A percentile compares a stretch with the other conserved stretches of the same genome.
Evolutionary conservation across 1,284 basidiomycete species (phyloP).

Genomic region (Ceratobasidium sp.): DNA sequence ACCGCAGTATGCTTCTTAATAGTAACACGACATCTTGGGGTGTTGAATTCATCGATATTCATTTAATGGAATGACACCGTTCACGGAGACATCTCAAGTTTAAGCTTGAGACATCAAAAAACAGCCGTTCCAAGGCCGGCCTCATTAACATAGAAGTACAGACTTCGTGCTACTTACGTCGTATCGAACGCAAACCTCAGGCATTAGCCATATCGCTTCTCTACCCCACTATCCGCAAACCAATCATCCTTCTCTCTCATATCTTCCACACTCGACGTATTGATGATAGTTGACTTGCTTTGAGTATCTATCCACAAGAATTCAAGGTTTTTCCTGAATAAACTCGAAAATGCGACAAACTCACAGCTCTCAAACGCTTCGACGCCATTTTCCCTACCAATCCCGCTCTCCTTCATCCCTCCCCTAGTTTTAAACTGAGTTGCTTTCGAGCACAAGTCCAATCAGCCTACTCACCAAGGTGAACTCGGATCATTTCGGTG

Average conservation of each 20-base stretch:
- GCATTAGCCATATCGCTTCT: slow-evolving; percentile 69
- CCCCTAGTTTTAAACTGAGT: slow-evolving; percentile 65
- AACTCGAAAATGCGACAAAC: slow-evolving; percentile 53
- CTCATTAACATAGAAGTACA: no score
- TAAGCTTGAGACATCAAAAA: no score
- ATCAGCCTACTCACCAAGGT: slow-evolving; percentile 71
- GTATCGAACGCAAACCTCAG: no score
- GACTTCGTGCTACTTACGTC: no score
- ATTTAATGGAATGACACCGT: no score
- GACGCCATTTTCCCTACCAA: slow-evolving; percentile 83
- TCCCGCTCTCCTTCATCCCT: slow-evolving; percentile 86
- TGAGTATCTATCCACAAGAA: slow-evolving; percentile 71
- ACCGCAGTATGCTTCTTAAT: no score
- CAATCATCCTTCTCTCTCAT: slow-evolving; percentile 75
- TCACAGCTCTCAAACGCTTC: slow-evolving; percentile 81
- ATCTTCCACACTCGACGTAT: slow-evolving; percentile 72
- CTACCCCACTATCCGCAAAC: slow-evolving; percentile 70
- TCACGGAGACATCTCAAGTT: no score
- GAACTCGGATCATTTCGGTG: slow-evolving; percentile 89
- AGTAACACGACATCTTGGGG: no score
- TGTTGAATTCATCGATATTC: no score
- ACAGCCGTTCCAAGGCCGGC: no score
- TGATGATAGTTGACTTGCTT: slow-evolving; percentile 82
- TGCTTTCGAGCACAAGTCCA: slow-evolving; percentile 7
- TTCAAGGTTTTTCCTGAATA: background rate